Conservation (phyloP, 1,284 basidiomycete species). For the Sphaerobolus stellatus region DNA sequence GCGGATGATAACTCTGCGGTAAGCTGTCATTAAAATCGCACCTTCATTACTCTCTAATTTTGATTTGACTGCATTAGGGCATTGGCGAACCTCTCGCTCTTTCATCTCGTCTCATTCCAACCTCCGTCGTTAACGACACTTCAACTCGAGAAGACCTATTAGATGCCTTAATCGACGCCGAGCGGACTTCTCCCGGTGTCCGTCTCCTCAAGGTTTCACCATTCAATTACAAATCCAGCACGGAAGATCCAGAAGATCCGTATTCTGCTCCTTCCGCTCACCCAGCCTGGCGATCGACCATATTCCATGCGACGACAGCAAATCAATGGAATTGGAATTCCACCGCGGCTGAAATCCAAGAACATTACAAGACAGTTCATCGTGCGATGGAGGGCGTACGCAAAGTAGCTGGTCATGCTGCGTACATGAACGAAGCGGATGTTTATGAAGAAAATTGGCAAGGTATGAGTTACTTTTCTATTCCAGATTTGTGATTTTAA, state of each 20-base stretch:
- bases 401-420: constrained; percentile 24
- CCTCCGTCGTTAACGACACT: constrained; percentile 35
- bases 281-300: constrained; percentile 26
- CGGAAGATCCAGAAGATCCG: not conserved
- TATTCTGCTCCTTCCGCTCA: not conserved
- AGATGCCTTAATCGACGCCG: constrained; percentile 35
- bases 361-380: constrained; percentile 31
- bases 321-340: constrained; percentile 43
- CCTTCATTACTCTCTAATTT: not conserved
- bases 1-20: constrained; percentile 26
- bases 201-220: constrained; percentile 27
- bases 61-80: constrained; percentile 24
- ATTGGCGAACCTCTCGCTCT: constrained; percentile 40
- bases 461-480: constrained; percentile 31
- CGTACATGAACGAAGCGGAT: constrained; percentile 51
- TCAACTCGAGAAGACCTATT: constrained; percentile 32
- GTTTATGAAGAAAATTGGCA: constrained; percentile 55
- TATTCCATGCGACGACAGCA: constrained; percentile 26
- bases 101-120: constrained; percentile 44
- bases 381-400: constrained; percentile 22
- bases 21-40: constrained; percentile 6
- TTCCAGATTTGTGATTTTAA: too few relatives aligned
- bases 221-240: constrained; percentile 21
- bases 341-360: constrained; percentile 36
- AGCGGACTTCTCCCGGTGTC: constrained; percentile 17